These are phyloP conservation scores for Yarrowia alimentaria DNA, from an alignment of 805 yeast species.

Conservation along the genomic window DNA sequence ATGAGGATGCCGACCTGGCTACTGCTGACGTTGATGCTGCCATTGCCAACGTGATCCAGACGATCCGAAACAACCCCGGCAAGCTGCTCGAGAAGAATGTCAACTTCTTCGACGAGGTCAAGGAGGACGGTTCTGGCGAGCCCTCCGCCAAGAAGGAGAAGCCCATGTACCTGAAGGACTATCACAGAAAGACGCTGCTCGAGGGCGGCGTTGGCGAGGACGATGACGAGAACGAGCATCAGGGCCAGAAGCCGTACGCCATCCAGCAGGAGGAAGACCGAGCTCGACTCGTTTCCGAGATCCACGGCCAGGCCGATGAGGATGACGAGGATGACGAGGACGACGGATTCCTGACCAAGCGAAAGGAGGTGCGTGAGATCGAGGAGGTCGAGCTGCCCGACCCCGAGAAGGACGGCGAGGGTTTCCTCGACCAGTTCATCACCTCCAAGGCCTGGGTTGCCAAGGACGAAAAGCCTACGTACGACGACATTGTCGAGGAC, in stretches of 20 bases:
- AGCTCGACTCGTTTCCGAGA: constrained; percentile 68
- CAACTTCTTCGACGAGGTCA: constrained; percentile 71
- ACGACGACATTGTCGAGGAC: constrained; percentile 43
- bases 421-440: constrained; percentile 71
- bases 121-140: constrained; percentile 38
- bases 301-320: constrained; percentile 54
- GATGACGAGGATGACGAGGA: constrained; percentile 46
- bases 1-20: constrained; percentile 82
- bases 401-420: constrained; percentile 60
- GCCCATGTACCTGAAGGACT: constrained; percentile 88
- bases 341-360: constrained; percentile 56
- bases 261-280: constrained; percentile 75
- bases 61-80: constrained; percentile 67
- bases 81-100: constrained; percentile 63
- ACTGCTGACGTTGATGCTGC: constrained; percentile 85
- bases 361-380: constrained; percentile 49
- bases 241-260: constrained; percentile 64
- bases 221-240: constrained; percentile 50
- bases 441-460: constrained; percentile 89
- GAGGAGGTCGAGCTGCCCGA: constrained; percentile 55
- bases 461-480: constrained; percentile 52
- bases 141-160: constrained; percentile 47
- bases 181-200: constrained; percentile 81
- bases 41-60: constrained; percentile 64
- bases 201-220: constrained; percentile 59